Conservation (phyloP, 495 filamentous ascomycete genomes). For the Paragyromitra xinjiangensis region DNA sequence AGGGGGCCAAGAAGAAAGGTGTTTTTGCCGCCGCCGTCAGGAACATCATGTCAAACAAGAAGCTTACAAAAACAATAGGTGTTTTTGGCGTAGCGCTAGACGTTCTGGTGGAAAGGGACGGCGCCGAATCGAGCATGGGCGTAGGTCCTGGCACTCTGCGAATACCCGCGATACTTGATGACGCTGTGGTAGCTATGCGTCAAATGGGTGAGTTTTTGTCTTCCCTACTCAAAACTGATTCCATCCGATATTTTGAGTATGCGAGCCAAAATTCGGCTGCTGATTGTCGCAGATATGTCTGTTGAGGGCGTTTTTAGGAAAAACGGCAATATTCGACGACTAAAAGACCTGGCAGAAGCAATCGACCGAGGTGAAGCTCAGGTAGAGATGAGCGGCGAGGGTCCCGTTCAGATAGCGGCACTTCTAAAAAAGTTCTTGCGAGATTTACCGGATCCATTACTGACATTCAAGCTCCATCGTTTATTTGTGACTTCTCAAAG, state of each 20-base stretch:
- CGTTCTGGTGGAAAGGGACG: constrained; percentile 86
- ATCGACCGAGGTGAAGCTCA: constrained; percentile 82
- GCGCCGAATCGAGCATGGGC: constrained; percentile 93
- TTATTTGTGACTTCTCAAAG: constrained; percentile 90
- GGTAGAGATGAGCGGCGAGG: constrained; percentile 83
- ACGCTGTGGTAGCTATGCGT: constrained; percentile 89
- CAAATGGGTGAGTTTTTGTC: constrained; percentile 70
- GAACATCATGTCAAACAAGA: constrained; percentile 48
- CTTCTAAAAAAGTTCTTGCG: constrained; percentile 95
- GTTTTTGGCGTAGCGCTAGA: constrained; percentile 90
- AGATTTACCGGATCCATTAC: constrained; percentile 90
- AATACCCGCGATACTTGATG: constrained; percentile 88
- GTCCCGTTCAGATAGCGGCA: constrained; percentile 91
- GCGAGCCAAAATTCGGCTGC: constrained; percentile 13
- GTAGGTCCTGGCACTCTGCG: constrained; percentile 89
- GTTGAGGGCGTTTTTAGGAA: constrained; percentile 99
- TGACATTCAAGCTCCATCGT: constrained; percentile 93
- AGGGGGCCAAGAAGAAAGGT: constrained; percentile 87
- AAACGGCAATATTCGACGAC: constrained; percentile 93
- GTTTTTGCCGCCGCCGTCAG: constrained; percentile 51
- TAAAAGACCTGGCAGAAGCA: constrained; percentile 81
- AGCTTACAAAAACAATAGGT: constrained; percentile 57
- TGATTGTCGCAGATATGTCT: constrained; percentile 74
- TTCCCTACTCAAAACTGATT: constrained; percentile 6
- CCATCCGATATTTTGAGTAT: constrained; percentile 34